Evolutionary conservation across 75 land plant species (phyloP), one percentile per base, ranked within the genome.

Genomic region (Selaginella tamariscina): DNA sequence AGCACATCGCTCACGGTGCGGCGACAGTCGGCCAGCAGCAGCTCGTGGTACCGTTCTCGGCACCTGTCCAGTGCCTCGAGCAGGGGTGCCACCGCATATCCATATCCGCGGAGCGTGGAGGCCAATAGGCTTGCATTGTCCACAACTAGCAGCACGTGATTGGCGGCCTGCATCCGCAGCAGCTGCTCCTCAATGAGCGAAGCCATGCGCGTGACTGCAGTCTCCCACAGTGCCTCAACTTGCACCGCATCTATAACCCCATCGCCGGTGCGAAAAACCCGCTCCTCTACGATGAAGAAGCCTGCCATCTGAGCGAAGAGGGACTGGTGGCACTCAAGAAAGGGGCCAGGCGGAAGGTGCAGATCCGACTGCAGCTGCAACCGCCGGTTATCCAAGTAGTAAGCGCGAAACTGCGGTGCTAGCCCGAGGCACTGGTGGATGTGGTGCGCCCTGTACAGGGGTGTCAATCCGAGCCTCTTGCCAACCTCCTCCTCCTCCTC

Each of bases 251-350:
- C 76, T 39, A 89, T 73, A 2, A 94, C 60, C 9, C 88, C 88
- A 9, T 85, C 91, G 29, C 86, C 86, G 31, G 91, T 87, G 65
- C 98, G 79, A 30, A 86, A 49, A 64, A 94, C 88, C 20, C 91
- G 74, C 73, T 94, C 88, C 74, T 94, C 98, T 24, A 94, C 86
- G 24, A 94, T 87, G 66, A 94, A 94, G 67, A 80, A 87, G 2
- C 98, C 98, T 9, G 88, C 96, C 67, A 90, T 73, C 72, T 86
- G 98, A 2, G 86, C 83, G 74, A 90, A 87, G 67, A 81, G 86
- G 1, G 79, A 71, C 64, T 90, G 96, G 74, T 89, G 84, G 15
- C 80, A 82, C 73, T 94, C 98, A 59, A 94, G 78, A 66, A 94
- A 94, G 55, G 80, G 91, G 2, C 78, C 44, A 0, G 86, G 75